Evolutionary conservation across 106 monocot species (phyloP).

Genomic region (Dioscorea zingiberensis): DNA sequence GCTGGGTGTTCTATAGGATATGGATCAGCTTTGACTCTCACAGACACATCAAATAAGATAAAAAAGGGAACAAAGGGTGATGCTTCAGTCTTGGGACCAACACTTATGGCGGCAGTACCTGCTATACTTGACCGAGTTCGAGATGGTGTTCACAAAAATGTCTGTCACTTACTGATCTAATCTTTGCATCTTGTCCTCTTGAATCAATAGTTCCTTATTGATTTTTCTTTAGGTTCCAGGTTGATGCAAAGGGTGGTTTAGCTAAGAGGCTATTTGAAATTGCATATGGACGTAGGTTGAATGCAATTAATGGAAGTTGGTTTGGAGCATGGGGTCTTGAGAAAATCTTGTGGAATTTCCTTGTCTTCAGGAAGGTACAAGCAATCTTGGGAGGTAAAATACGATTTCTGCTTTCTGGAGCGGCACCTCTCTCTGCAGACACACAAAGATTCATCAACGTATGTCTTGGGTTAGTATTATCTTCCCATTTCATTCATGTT

Average conservation of each 20-base stretch:
- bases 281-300: slow-evolving; percentile 76
- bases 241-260: slow-evolving; percentile 85
- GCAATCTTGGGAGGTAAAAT: slow-evolving; percentile 82
- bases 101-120: slow-evolving; percentile 90
- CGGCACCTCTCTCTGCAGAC: slow-evolving; percentile 92
- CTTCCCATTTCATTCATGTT: not conserved
- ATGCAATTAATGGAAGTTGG: slow-evolving; percentile 96
- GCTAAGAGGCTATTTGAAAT: slow-evolving; percentile 84
- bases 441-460: slow-evolving; percentile 99
- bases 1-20: slow-evolving; percentile 85
- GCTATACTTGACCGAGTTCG: slow-evolving; percentile 95
- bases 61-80: slow-evolving; percentile 96
- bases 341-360: slow-evolving; percentile 82
- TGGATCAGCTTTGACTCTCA: slow-evolving; percentile 90
- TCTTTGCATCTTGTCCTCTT: not conserved
- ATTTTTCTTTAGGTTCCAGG: slow-evolving; percentile 38
- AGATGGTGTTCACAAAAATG: slow-evolving; percentile 97
- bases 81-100: slow-evolving; percentile 79
- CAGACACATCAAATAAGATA: slow-evolving; percentile 98
- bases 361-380: slow-evolving; percentile 84
- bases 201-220: not conserved
- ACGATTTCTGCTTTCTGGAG: slow-evolving; percentile 89
- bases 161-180: slow-evolving; percentile 8
- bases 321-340: slow-evolving; percentile 96
- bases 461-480: slow-evolving; percentile 71